Evolutionary conservation across 2,329 filamentous ascomycete species (phyloP), one percentile per base, ranked within the genome.

Genomic region (Clonostachys rosea): DNA sequence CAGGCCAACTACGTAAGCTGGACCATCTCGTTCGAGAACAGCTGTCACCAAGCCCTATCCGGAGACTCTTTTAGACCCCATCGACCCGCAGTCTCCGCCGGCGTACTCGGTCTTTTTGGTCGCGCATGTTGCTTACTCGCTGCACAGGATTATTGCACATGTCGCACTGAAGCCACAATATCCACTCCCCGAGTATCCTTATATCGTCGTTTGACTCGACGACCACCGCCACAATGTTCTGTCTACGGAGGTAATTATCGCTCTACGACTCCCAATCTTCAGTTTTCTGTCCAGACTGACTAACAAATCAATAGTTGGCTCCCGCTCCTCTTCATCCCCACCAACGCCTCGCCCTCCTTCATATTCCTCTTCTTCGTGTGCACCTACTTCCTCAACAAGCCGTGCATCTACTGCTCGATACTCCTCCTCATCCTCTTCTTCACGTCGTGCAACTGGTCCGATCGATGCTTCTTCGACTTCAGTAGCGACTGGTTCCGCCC

Each of bases 391-490:
- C 84, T 99, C 59, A 95, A 96, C 71, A 86, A 92, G 47, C 94
- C 94, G 46, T 99, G 94, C 74, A 86, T 96, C 58, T 99, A 99
- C 78, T 99, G 94, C 80, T 96, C 91, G 51, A 84, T 96, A 52
- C 86, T 99, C 46, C 89, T 99, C 43, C 80, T 96, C 54, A 91
- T 97, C 58, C 89, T 99, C 57, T 95, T 96, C 74, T 80, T 91
- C 55, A 95, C 91, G 24, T 91, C 87, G 24, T 94, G 89, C 68
- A 86, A 91, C 77, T 94, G 89, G 89, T 88, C 86, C 55, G 87
- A 91, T 64, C 83, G 84, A 46, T 94, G 89, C 64, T 94, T 97
- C 72, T 94, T 97, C 75, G 92, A 97, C 72, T 87, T 96, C 59
- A 79, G 75, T 63, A 87, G 84, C 59, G 90, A 95, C 71, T 97